Conservation (phyloP, 805 yeast species). For the Scheffersomyces stipitis region DNA sequence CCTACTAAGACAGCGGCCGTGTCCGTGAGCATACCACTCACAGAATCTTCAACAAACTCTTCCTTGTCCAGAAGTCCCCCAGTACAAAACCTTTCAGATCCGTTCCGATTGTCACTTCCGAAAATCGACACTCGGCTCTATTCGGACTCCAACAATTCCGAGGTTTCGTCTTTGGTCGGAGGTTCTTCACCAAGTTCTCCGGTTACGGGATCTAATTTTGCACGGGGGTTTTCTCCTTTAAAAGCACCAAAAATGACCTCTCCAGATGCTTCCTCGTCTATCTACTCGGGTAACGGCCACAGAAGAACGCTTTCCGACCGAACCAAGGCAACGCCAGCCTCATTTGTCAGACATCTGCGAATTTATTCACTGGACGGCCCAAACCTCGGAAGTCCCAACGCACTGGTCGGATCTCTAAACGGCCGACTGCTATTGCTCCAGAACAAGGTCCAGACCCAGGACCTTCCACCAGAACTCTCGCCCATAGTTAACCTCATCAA, state of each 20-base stretch:
- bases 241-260: background rate
- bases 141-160: background rate
- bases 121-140: background rate
- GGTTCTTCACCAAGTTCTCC: background rate
- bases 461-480: conserved; percentile 60
- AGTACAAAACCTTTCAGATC: no score
- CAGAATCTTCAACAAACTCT: no score
- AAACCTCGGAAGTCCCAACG: conserved; percentile 7
- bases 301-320: conserved; percentile 26
- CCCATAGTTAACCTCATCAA: conserved; percentile 71
- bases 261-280: background rate
- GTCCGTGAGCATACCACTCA: no score
- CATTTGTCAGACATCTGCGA: conserved; percentile 33
- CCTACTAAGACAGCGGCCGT: no score
- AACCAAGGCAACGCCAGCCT: conserved; percentile 33
- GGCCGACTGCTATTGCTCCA: conserved; percentile 14
- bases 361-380: conserved; percentile 18
- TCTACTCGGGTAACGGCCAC: conserved; percentile 1
- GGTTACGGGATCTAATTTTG: background rate
- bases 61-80: no score
- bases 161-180: background rate
- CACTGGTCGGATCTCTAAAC: conserved; percentile 6
- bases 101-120: no score
- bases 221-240: background rate
- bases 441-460: conserved; percentile 19